Conservation (phyloP, 805 yeast species). For the Candida insectorum region DNA sequence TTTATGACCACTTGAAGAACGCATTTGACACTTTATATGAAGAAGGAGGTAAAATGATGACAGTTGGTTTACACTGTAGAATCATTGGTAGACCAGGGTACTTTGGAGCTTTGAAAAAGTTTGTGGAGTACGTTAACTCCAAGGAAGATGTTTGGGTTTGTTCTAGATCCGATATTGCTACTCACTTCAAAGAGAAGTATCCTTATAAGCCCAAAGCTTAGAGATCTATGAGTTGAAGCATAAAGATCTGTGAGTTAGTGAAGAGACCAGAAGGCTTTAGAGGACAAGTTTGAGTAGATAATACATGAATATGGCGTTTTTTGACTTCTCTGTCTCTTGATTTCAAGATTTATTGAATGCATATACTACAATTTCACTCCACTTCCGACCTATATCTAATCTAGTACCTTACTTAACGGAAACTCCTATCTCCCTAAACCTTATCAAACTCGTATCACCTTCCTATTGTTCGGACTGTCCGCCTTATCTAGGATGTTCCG, state of each 20-base stretch:
- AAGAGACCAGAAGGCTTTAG: no score
- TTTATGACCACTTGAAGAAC: constrained; percentile 27
- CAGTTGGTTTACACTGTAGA: constrained; percentile 15
- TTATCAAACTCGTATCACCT: no score
- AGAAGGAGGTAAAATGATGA: constrained; percentile 16
- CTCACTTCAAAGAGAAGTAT: constrained; percentile 9
- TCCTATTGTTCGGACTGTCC: no score
- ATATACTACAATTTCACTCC: no score
- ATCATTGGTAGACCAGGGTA: constrained; percentile 14
- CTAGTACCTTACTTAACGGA: no score
- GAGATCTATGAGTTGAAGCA: no score
- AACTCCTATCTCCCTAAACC: no score
- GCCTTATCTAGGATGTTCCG: no score
- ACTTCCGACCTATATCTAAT: no score
- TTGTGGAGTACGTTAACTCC: constrained; percentile 13
- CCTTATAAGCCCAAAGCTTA: constrained; percentile 10
- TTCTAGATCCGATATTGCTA: constrained; percentile 14
- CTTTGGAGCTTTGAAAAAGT: constrained; percentile 12
- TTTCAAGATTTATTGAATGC: no score
- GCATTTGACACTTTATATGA: constrained; percentile 26
- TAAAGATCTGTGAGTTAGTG: no score
- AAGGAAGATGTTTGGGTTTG: constrained; percentile 14
- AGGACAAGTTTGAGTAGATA: neutral
- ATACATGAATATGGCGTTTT: neutral
- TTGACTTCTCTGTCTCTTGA: neutral